Evolutionary conservation across 2,329 filamentous ascomycete genomes (phyloP), one percentile per base, ranked within the genome.

Genomic region (Trichoderma sp.): DNA sequence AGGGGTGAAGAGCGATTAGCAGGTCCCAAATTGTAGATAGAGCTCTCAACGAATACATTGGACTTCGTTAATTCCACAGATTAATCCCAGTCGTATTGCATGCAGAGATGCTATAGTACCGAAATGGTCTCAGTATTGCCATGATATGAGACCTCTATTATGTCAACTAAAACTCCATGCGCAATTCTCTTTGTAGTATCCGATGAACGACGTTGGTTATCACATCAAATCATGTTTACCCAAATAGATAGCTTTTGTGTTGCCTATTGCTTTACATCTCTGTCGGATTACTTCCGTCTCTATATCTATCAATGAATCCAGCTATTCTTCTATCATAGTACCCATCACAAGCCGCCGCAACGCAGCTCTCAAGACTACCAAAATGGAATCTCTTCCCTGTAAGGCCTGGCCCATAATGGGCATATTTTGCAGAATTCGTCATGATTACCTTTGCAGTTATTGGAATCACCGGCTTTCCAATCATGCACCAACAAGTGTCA

Each of bases 401-500:
- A 6, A 81, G 66, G 0, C 80, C 80, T 0, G 80, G 80, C 1
- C 82, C 83, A 41, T 87, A 87, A 78, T 87, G 85, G 0, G 85
- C 86, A 77, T 87, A 87, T 77, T 87, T 87, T 0, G 80, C 85
- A 1, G 86, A 88, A 68, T 87, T 87, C 0, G 83, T 87, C 85
- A 85, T 83, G 73, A 88, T 83, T 1, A 78, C 81, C 3, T 78
- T 78, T 0, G 79, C 76, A 3, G 67, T 11, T 0, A 7, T 45
- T 4, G 80, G 81, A 9, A 87, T 83, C 0, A 85, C 78, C 0
- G 86, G 85, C 62, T 87, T 84, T 1, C 75, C 73, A 18, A 87
- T 83, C 84, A 88, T 86, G 76, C 86, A 88, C 86, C 86, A 88
- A 71, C 86, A 88, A 0, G 85, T 87, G 76, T 88, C 86, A 0